These are phyloP conservation scores for Phialophora tarda DNA, from an alignment of 2,329 filamentous ascomycete genomes.

Conservation along the genomic window DNA sequence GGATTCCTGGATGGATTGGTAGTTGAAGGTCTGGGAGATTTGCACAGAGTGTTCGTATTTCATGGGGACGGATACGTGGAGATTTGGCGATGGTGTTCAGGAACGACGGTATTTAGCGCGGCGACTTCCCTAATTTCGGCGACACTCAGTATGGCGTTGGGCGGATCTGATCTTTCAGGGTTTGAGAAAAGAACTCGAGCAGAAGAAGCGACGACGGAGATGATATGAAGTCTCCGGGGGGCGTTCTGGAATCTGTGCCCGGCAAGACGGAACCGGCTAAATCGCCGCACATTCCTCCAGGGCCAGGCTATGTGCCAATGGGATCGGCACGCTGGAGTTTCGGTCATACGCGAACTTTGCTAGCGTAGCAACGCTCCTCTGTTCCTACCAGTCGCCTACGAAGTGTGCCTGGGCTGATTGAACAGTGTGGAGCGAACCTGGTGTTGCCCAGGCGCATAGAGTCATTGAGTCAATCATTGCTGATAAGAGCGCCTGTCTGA, in stretches of 20 bases:
- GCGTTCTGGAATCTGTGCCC: neutral
- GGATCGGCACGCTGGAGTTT: neutral
- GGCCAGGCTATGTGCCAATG: neutral
- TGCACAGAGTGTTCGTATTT: neutral
- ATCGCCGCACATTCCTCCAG: neutral
- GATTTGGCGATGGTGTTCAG: constrained; percentile 6
- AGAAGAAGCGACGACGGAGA: neutral
- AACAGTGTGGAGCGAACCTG: neutral
- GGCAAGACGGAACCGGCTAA: constrained; percentile 5
- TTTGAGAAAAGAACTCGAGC: neutral
- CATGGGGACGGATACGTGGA: neutral
- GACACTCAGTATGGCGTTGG: neutral
- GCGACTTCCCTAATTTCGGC: neutral
- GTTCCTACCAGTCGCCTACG: neutral
- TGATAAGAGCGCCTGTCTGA: constrained; percentile 11
- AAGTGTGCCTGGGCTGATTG: neutral
- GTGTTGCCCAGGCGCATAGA: constrained; percentile 1
- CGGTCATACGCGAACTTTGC: constrained; percentile 1
- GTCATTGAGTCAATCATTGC: constrained; percentile 11
- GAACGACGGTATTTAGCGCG: neutral
- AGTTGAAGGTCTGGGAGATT: neutral
- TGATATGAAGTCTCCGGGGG: neutral
- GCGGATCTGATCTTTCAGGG: neutral
- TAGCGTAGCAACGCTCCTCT: neutral
- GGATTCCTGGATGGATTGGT: constrained; percentile 34